These are phyloP conservation scores for Aulographum hederae DNA, from an alignment of 2,329 filamentous ascomycete species.

Conservation along the genomic window DNA sequence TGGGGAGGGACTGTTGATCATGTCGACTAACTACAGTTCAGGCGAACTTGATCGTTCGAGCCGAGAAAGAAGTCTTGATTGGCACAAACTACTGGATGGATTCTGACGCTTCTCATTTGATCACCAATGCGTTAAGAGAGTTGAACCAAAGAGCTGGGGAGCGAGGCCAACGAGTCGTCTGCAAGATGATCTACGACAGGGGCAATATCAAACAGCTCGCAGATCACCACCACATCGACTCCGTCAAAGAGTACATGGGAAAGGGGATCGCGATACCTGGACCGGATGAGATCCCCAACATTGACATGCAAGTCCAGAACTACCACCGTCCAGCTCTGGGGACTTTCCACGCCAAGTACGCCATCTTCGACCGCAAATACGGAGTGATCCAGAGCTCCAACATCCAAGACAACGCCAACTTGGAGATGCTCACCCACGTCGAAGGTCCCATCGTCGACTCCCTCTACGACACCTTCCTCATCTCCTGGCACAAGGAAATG, in stretches of 20 bases:
- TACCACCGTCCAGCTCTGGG: slow-evolving; percentile 52
- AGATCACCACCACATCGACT: slow-evolving; percentile 45
- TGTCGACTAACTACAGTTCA: not conserved
- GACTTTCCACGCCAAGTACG: slow-evolving; percentile 63
- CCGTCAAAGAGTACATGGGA: slow-evolving; percentile 38
- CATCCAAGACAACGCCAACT: slow-evolving; percentile 58
- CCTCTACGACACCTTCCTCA: slow-evolving; percentile 54
- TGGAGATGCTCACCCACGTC: slow-evolving; percentile 64
- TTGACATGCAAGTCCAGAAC: slow-evolving; percentile 57
- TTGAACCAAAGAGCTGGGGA: slow-evolving; percentile 45
- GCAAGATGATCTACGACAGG: slow-evolving; percentile 62
- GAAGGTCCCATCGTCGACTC: slow-evolving; percentile 63
- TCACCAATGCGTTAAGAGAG: slow-evolving; percentile 51
- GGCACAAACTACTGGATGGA: slow-evolving; percentile 63
- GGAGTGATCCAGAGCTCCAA: slow-evolving; percentile 63
- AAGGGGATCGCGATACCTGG: slow-evolving; percentile 38
- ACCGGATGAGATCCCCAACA: slow-evolving; percentile 46
- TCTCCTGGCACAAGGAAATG: slow-evolving; percentile 51
- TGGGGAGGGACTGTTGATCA: not conserved
- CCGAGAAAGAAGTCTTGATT: slow-evolving; percentile 53
- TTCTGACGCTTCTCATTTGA: slow-evolving; percentile 46
- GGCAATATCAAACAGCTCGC: slow-evolving; percentile 45
- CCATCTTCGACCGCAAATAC: slow-evolving; percentile 55
- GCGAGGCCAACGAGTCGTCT: slow-evolving; percentile 37
- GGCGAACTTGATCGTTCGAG: slow-evolving; percentile 56